Evolutionary conservation across 108 stramenopile species (phyloP).

Genomic region (Aurantiochytrium sp.): DNA sequence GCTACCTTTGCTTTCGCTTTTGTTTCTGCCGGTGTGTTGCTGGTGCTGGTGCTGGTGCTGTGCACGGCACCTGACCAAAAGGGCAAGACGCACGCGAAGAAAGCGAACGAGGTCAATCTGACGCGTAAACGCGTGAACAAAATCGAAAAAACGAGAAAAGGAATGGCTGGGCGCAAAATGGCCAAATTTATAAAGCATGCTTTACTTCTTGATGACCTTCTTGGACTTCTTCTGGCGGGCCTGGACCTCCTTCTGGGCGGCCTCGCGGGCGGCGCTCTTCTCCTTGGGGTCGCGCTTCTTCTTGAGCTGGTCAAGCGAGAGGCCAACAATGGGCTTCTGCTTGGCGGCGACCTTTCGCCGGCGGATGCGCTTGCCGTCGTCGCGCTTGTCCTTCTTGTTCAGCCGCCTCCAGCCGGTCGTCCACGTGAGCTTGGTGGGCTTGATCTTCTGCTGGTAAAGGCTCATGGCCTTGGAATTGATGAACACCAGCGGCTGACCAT

Average conservation of each 20-base stretch:
- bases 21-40: too few relatives aligned
- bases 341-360: conserved; percentile 81
- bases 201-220: conserved; percentile 16
- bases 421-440: conserved; percentile 99
- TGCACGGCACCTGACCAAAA: too few relatives aligned
- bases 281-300: conserved; percentile 84
- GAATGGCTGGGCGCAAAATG: too few relatives aligned
- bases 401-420: conserved; percentile 97
- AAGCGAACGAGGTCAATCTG: too few relatives aligned
- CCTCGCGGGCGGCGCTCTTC: conserved; percentile 63
- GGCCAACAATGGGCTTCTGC: conserved; percentile 91
- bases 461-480: conserved; percentile 86
- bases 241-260: conserved; percentile 83
- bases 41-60: too few relatives aligned
- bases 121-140: too few relatives aligned
- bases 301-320: conserved; percentile 89
- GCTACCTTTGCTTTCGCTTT: too few relatives aligned
- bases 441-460: conserved; percentile 90
- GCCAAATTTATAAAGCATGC: background rate
- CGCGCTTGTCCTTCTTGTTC: conserved; percentile 94
- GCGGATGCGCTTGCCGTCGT: conserved; percentile 79
- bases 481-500: conserved; percentile 91
- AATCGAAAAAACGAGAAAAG: too few relatives aligned
- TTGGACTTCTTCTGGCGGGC: conserved; percentile 31
- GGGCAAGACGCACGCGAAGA: too few relatives aligned